Evolutionary conservation across 2,329 filamentous ascomycete genomes (phyloP).

Genomic region (Aspergillus udagawae): DNA sequence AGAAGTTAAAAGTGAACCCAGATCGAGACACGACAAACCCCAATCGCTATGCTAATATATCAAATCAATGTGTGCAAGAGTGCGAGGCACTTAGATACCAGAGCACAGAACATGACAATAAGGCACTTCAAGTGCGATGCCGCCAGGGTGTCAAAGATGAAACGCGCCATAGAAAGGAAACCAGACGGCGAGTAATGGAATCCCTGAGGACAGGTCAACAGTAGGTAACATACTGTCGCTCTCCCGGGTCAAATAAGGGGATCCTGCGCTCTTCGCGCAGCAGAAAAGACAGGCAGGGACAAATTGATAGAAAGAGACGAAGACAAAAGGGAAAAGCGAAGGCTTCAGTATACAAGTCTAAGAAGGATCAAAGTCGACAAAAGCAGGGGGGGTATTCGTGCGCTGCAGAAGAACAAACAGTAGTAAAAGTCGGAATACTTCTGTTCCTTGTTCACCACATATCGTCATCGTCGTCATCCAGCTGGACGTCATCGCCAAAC

Average conservation of each 20-base stretch:
- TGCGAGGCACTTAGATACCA: constrained; percentile 19
- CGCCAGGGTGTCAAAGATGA: constrained; percentile 4
- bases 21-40: constrained; percentile 24
- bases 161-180: constrained; percentile 18
- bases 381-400: constrained; percentile 32
- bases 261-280: constrained; percentile 1
- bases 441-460: constrained; percentile 43
- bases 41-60: constrained; percentile 37
- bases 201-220: constrained; percentile 5
- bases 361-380: constrained; percentile 21
- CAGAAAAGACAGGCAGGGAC: neutral
- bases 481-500: constrained; percentile 39
- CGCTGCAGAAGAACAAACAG: constrained; percentile 23
- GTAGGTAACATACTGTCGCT: constrained; percentile 4
- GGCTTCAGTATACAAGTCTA: constrained; percentile 28
- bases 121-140: constrained; percentile 12
- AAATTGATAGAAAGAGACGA: constrained; percentile 3
- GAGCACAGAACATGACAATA: constrained; percentile 14
- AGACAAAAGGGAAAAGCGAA: constrained; percentile 1
- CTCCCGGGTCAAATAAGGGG: constrained; percentile 5
- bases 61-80: constrained; percentile 18
- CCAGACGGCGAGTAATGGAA: constrained; percentile 7
- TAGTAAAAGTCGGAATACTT: constrained; percentile 19
- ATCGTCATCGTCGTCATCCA: constrained; percentile 44
- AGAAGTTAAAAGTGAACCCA: constrained; percentile 10